These are phyloP conservation scores for Rhizopogon parksii DNA, from an alignment of 1,284 basidiomycete species.

Conservation along the genomic window DNA sequence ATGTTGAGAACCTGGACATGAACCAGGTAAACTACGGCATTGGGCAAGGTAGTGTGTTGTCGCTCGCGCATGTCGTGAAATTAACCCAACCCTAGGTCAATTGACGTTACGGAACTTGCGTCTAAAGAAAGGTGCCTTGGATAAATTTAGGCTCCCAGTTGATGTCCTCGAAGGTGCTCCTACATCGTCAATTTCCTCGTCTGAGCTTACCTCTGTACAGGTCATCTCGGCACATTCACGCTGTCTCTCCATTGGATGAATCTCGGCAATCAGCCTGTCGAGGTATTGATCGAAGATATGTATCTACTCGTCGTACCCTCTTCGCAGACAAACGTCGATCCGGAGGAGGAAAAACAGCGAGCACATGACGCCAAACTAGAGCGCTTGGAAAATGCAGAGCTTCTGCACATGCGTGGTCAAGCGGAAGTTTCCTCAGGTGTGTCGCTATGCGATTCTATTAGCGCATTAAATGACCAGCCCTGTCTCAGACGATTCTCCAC, in stretches of 20 bases:
- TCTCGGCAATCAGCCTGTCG: slow-evolving; percentile 88
- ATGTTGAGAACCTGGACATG: slow-evolving; percentile 95
- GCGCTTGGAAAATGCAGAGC: slow-evolving; percentile 82
- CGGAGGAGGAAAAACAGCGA: slow-evolving; percentile 80
- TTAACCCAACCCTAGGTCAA: slow-evolving; percentile 52
- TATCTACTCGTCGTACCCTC: slow-evolving; percentile 91
- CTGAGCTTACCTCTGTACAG: slow-evolving; percentile 32
- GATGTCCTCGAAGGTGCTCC: slow-evolving; percentile 86
- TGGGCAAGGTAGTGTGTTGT: slow-evolving; percentile 60
- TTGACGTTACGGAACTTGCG: slow-evolving; percentile 77
- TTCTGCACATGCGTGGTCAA: slow-evolving; percentile 70
- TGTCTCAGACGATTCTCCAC: slow-evolving; percentile 51
- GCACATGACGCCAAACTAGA: slow-evolving; percentile 86
- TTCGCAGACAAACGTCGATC: slow-evolving; percentile 64
- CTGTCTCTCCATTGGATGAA: slow-evolving; percentile 96
- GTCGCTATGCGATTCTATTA: slow-evolving; percentile 9
- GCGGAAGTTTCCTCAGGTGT: slow-evolving; percentile 47
- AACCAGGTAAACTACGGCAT: slow-evolving; percentile 95
- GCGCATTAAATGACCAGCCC: neutral
- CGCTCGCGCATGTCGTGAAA: slow-evolving; percentile 3
- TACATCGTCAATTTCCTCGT: neutral
- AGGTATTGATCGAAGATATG: slow-evolving; percentile 90
- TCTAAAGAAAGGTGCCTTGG: slow-evolving; percentile 90
- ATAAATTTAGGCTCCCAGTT: slow-evolving; percentile 94
- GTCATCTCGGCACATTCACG: slow-evolving; percentile 88